Evolutionary conservation across 305 asterid genomes (phyloP).

Genomic region (Fraxinus nigra): DNA sequence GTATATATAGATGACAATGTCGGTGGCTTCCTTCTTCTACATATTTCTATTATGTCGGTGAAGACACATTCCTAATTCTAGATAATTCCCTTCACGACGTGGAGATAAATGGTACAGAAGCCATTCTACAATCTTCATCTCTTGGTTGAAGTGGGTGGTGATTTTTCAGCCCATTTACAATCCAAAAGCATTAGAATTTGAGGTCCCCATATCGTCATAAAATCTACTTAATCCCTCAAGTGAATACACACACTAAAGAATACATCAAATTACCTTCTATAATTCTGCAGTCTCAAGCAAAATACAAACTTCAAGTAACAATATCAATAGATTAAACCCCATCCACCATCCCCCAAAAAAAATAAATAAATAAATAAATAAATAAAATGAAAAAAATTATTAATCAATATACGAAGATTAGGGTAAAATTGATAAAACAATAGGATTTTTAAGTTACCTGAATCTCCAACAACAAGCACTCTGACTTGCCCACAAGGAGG

Average conservation of each 20-base stretch:
- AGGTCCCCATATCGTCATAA: not conserved
- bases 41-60: not conserved
- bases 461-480: slow-evolving; percentile 79
- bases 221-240: not conserved
- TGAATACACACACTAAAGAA: not conserved
- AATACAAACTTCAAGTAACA: not conserved
- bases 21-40: not conserved
- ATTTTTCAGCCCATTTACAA: no score
- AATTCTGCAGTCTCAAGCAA: not conserved
- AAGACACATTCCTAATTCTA: not conserved
- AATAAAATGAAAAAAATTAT: not conserved
- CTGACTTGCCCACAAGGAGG: slow-evolving; percentile 95
- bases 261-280: not conserved
- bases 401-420: not conserved
- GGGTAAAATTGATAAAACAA: not conserved
- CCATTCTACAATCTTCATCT: not conserved
- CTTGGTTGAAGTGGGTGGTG: not conserved
- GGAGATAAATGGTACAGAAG: not conserved
- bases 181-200: no score
- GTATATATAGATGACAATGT: not conserved
- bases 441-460: slow-evolving; percentile 26
- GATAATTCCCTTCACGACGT: not conserved
- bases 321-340: not conserved
- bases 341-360: not conserved
- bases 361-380: no score